Base-by-base conservation (phyloP, 179 eudicot species). In the Carnegiea gigantea region DNA sequence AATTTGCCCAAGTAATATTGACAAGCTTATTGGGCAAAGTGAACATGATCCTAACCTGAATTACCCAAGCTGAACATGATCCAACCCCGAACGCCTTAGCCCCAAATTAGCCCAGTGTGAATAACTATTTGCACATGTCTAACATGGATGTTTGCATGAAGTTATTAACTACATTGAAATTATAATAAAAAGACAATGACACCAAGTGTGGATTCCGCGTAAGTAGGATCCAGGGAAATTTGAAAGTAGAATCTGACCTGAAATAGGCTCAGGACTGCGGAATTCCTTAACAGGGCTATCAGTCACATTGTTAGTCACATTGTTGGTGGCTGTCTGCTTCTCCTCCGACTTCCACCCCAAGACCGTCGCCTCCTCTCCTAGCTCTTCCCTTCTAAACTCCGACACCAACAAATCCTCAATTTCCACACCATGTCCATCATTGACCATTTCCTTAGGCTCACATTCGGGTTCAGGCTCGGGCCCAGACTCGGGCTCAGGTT, bases 181-280 rank as follows among this genome's bases (percentile, higher is more conserved):
- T n/a, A 13, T 54, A 46, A 62, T 24, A n/a, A 24, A 26, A 49
- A 6, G 9, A 5, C 9, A 28, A 21, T 5, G 44, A 36, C 23
- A 4, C 6, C 9, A 11, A 48, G 11, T 48, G 51, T 48, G 51
- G 51, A 48, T 48, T 13, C 15, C 3, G 15, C 15, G 4, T 20
- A 57, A 4, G n/a, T 57, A 17, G 62, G 23, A 2, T 20, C 62
- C 3, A 18, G 62, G n/a, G 14, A 57, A 57, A 20, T 57, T 17
- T 18, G 11, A 11, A 60, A 38, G n/a, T 43, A 44, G 36, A 33
- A 51, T 75, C 59, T 21, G 67, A 90, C 95, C 95, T 85, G 91
- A 83, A 71, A 74, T 74, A 48, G 93, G 90, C 81, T 81, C 82
- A 59, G 89, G 85, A 73, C 82, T 53, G 79, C 82, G 84, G 48